Conservation (phyloP, 73 alveolate species). For the Tetrahymena borealis region DNA sequence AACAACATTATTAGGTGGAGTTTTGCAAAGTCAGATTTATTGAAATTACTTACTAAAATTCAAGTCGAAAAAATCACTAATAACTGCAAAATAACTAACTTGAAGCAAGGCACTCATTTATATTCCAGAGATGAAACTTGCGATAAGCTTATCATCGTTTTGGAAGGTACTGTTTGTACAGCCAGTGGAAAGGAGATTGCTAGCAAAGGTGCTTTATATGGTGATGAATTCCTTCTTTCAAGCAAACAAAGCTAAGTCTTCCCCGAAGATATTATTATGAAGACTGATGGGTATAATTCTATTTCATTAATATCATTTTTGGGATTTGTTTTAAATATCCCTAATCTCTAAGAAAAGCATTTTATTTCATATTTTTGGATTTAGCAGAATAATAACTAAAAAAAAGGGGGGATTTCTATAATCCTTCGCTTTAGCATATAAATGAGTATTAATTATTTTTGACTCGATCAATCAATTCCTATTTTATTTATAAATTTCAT, state of each 20-base stretch:
- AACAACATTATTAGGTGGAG: slow-evolving; percentile 25
- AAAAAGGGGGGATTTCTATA: too few relatives aligned
- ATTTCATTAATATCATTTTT: not conserved
- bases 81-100: not conserved
- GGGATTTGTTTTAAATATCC: too few relatives aligned
- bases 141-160: slow-evolving; percentile 5
- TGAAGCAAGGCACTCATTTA: slow-evolving; percentile 9
- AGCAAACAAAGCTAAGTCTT: not conserved
- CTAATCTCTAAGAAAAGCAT: too few relatives aligned
- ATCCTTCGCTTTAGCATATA: too few relatives aligned
- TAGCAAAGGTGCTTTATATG: not conserved
- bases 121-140: slow-evolving; percentile 3
- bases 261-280: not conserved
- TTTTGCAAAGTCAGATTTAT: slow-evolving; percentile 17
- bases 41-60: slow-evolving; percentile 27
- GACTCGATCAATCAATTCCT: too few relatives aligned
- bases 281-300: not conserved
- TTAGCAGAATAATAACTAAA: too few relatives aligned
- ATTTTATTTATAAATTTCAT: too few relatives aligned
- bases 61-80: slow-evolving; percentile 36
- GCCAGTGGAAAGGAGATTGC: not conserved
- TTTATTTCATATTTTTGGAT: too few relatives aligned
- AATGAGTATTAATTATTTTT: too few relatives aligned
- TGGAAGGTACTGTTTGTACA: not conserved
- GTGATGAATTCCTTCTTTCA: not conserved